Conservation (phyloP, 1,139 yeast species). For the Pichia sp. region DNA sequence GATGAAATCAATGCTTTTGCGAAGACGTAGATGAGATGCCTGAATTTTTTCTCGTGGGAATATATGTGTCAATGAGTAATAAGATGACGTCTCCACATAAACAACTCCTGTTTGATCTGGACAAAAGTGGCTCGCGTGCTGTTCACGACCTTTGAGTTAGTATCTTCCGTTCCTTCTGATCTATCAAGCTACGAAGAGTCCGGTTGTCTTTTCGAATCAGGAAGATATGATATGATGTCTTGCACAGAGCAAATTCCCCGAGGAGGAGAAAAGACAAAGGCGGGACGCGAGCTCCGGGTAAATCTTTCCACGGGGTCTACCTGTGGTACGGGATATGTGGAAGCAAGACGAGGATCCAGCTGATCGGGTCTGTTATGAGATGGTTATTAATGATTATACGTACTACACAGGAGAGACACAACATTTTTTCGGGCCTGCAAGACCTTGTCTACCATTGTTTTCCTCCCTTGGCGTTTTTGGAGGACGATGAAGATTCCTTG, state of each 20-base stretch:
- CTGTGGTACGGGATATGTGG: too few relatives aligned
- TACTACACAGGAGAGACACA: not conserved
- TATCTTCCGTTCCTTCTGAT: not conserved
- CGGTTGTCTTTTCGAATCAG: not conserved
- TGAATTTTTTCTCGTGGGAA: too few relatives aligned
- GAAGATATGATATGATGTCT: not conserved
- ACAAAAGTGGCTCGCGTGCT: too few relatives aligned
- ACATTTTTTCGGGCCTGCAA: too few relatives aligned
- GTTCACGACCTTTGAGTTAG: not conserved
- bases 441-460: too few relatives aligned
- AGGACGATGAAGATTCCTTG: conserved; percentile 1
- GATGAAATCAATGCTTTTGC: too few relatives aligned
- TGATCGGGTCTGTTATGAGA: not conserved
- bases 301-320: not conserved
- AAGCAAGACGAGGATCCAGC: too few relatives aligned
- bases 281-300: conserved; percentile 1
- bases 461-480: not conserved
- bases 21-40: too few relatives aligned
- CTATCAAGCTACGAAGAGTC: not conserved
- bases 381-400: not conserved
- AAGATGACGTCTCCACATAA: not conserved
- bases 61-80: too few relatives aligned
- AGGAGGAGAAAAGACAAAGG: not conserved
- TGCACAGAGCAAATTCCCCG: not conserved
- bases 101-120: not conserved